A percentile compares a stretch with the other conserved stretches of the same genome.
Evolutionary conservation across 345 rosid genomes (phyloP).

Genomic region (Arabidopsis suecica): DNA sequence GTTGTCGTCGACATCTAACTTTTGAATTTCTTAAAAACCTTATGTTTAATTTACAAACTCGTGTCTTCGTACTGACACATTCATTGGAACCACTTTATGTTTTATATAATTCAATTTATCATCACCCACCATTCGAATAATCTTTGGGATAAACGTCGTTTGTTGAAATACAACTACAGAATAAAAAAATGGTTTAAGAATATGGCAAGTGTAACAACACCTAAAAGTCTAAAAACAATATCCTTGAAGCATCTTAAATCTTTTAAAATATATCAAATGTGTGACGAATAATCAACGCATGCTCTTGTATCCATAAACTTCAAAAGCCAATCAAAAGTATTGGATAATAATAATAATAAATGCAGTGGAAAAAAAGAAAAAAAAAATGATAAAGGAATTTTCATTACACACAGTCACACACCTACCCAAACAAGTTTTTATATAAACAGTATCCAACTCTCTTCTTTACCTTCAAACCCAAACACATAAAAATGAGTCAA

Average conservation of each 20-base stretch:
- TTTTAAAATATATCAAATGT: neutral
- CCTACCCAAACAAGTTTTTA: conserved; percentile 30
- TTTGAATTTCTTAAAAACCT: neutral
- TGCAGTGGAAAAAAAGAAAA: neutral
- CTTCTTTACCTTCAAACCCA: neutral
- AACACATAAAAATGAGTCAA: conserved; percentile 44
- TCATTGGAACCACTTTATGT: neutral
- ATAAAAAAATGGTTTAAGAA: conserved; percentile 12
- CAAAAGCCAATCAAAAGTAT: conserved; percentile 24
- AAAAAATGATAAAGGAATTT: conserved; percentile 20
- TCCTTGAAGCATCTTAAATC: conserved; percentile 31
- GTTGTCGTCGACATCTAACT: conserved; percentile 3
- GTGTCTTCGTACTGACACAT: neutral
- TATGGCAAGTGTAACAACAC: conserved; percentile 25
- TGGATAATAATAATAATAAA: conserved; percentile 6
- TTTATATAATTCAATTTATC: neutral
- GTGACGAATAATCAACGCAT: conserved; percentile 35
- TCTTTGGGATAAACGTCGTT: conserved; percentile 8
- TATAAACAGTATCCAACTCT: conserved; percentile 31
- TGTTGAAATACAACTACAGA: conserved; percentile 3
- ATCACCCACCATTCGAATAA: neutral
- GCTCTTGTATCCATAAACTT: conserved; percentile 5
- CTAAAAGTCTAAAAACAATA: conserved; percentile 30
- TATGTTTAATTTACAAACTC: neutral
- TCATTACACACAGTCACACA: neutral